Conservation (phyloP, 2,329 filamentous ascomycete genomes). For the Diaporthe velutina region DNA sequence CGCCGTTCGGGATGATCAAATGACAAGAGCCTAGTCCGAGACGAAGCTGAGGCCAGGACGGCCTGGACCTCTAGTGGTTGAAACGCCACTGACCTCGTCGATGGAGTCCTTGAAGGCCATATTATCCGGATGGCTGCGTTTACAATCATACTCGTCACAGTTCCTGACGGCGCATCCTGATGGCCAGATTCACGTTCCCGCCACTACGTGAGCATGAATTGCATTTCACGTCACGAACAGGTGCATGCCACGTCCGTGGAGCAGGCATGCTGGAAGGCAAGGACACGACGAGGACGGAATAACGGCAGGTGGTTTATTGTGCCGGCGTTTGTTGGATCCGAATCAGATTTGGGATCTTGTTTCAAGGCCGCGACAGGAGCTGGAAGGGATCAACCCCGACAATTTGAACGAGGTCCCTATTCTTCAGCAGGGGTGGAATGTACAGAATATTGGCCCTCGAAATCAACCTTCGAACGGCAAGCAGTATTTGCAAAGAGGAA, state of each 20-base stretch:
- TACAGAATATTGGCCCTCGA: background rate
- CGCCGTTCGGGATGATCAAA: slow-evolving; percentile 47
- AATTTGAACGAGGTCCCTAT: background rate
- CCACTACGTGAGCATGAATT: background rate
- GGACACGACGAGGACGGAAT: background rate
- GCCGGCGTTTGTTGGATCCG: slow-evolving; percentile 18
- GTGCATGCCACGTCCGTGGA: background rate
- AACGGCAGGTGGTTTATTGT: background rate
- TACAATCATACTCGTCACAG: background rate
- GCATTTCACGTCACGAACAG: background rate
- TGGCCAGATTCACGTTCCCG: background rate
- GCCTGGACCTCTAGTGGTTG: background rate
- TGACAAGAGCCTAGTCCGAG: background rate
- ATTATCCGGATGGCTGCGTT: background rate
- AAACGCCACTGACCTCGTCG: background rate
- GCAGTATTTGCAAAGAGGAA: background rate
- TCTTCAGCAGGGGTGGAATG: background rate
- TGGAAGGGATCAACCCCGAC: background rate
- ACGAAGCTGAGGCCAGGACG: background rate
- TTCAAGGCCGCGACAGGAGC: background rate
- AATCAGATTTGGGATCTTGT: slow-evolving; percentile 12
- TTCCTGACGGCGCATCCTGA: background rate
- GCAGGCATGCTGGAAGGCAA: background rate
- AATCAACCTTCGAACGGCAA: background rate
- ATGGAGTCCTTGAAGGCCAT: background rate